phyloP scores from a whole-genome alignment of 352 stramenopile species.

The Pythium chondricola region DNA sequence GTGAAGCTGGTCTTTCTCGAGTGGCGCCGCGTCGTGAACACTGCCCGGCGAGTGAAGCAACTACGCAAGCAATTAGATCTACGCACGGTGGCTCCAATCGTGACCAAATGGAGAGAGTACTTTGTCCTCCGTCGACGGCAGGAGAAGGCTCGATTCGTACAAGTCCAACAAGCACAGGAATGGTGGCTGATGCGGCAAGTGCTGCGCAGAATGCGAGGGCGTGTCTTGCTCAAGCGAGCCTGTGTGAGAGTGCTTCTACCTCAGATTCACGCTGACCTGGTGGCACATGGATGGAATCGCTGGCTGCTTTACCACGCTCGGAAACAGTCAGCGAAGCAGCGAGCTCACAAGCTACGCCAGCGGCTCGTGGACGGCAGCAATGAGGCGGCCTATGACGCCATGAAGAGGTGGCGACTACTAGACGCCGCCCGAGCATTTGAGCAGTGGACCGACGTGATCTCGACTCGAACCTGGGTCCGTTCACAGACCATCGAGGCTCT shows the following conservation, averaged over 20 bases:
- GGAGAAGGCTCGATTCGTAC: not conserved
- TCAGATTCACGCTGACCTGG: slow-evolving; percentile 3
- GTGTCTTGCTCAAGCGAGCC: slow-evolving; percentile 4
- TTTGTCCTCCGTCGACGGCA: not conserved
- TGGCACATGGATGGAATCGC: not conserved
- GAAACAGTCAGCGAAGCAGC: not conserved
- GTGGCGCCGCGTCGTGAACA: no score
- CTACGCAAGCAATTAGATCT: no score
- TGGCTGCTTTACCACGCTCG: slow-evolving; percentile 1
- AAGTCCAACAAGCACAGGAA: not conserved
- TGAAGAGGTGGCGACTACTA: slow-evolving; percentile 1
- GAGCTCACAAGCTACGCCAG: not conserved
- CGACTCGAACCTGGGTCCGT: slow-evolving; percentile 6
- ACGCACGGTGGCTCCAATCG: no score
- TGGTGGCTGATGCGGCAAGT: not conserved
- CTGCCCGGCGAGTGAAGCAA: no score
- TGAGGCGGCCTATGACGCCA: no score
- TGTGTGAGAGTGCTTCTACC: slow-evolving; percentile 7
- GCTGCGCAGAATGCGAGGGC: slow-evolving; percentile 2
- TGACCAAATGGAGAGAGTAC: not conserved
- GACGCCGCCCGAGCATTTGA: not conserved
- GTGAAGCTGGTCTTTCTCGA: no score
- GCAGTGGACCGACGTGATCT: not conserved
- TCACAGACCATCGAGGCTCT: slow-evolving; percentile 3
- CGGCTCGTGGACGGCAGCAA: not conserved